Percentiles rank a stretch among this genome's conserved stretches.
phyloP scores from a whole-genome alignment of 768 basidiomycete species.

The Hericium coralloides region DNA sequence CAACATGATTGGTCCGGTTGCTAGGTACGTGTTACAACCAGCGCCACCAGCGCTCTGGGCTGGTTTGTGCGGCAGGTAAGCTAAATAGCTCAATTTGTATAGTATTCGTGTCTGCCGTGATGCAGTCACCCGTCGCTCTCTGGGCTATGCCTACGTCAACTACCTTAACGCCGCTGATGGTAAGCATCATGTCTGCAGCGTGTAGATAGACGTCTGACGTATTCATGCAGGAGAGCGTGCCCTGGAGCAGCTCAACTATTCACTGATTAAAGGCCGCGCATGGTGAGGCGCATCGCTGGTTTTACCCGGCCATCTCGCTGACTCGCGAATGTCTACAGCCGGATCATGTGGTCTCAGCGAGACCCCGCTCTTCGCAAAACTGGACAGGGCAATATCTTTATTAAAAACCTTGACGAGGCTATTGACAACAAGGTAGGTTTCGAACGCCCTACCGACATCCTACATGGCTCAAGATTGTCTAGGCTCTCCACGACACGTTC shows the following conservation, averaged over 20 bases:
- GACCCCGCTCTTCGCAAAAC: conserved; percentile 99
- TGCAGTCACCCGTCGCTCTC: conserved; percentile 97
- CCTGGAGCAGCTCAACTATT: conserved; percentile 98
- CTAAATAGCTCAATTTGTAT: conserved; percentile 3
- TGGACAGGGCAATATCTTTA: conserved; percentile 99
- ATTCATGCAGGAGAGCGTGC: conserved; percentile 77
- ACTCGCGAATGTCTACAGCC: conserved; percentile 38
- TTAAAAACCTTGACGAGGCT: conserved; percentile 95
- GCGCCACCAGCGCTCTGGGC: not conserved
- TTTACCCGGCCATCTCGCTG: not conserved
- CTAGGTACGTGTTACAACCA: conserved; percentile 51
- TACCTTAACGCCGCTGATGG: conserved; percentile 94
- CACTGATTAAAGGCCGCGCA: conserved; percentile 94
- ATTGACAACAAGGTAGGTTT: conserved; percentile 89
- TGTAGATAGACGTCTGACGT: conserved; percentile 7
- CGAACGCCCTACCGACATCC: not conserved
- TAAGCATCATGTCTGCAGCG: conserved; percentile 25
- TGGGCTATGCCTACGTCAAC: conserved; percentile 99
- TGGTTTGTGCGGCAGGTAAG: not conserved
- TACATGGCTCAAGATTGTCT: not conserved
- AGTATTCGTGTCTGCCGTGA: conserved; percentile 99
- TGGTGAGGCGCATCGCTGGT: conserved; percentile 47
- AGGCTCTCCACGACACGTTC: conserved; percentile 99
- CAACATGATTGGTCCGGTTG: conserved; percentile 99
- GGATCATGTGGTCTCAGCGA: conserved; percentile 99